Base-by-base conservation (phyloP, 2,329 filamentous ascomycete genomes). In the Didymella pinodella region DNA sequence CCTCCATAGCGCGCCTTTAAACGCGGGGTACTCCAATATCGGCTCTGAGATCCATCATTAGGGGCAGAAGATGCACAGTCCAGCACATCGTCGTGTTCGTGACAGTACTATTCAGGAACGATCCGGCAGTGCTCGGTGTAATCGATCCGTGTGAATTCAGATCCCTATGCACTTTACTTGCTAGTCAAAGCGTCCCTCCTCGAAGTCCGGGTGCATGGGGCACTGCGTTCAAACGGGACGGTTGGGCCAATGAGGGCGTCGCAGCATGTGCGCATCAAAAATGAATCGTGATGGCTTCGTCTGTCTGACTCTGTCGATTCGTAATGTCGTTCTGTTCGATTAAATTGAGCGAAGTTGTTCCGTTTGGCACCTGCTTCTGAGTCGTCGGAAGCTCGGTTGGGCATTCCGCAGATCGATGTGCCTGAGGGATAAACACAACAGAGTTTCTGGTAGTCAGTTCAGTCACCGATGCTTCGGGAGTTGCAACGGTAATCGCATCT, bases 11-110 rank as follows among this genome's bases (percentile, higher is more conserved):
- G 56, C 41, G n/a, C 22, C 6, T 25, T 29, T 31, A 56, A 55
- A 55, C 52, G 57, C 57, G 57, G 52, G 57, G 57, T 60, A 59
- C 29, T 38, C 34, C 4, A 48, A 40, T 34, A 44, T 26, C 34
- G 48, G 52, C 41, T 45, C 31, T 28, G 16, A 41, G 45, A 60
- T 43, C 52, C 28, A 12, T 45, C 51, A 20, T 48, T 44, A 25
- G 40, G 40, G 46, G 14, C 26, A 28, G 16, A 16, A 36, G 25
- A 18, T 20, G 32, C 28, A 34, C 20, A 16, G 2, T 41, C 31
- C 45, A 25, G 45, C 25, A 14, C 25, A 41, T 45, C 6, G 7
- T 22, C 32, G 20, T 40, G n/a, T 14, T 14, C 25, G 6, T 32
- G 20, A 20, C 26, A 38, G 41, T 10, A 7, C 8, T 11, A 10